phyloP scores from a whole-genome alignment of 2,329 filamentous ascomycete genomes.

The Piedraia hortae region DNA sequence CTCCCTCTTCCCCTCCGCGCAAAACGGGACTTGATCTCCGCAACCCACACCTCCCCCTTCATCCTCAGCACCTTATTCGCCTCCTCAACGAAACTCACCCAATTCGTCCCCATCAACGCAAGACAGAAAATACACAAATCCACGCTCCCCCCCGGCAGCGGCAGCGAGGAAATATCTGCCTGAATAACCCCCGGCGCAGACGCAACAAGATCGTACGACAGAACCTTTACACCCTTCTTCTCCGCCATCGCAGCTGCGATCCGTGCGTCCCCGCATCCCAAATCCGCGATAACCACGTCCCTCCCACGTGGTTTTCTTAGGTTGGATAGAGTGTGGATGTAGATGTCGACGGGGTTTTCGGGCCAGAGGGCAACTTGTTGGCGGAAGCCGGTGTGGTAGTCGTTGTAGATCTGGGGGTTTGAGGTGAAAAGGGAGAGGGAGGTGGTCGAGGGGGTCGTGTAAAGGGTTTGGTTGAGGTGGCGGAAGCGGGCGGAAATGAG shows the following conservation, averaged over 20 bases:
- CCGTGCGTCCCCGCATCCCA: constrained; percentile 79
- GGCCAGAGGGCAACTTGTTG: constrained; percentile 92
- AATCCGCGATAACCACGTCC: constrained; percentile 42
- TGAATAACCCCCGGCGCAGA: constrained; percentile 52
- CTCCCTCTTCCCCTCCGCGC: constrained; percentile 26
- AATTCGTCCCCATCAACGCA: constrained; percentile 96
- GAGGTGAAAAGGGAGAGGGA: constrained; percentile 60
- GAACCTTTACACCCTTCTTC: constrained; percentile 44
- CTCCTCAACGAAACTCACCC: constrained; percentile 89
- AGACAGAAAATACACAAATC: constrained; percentile 88
- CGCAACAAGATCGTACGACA: constrained; percentile 67
- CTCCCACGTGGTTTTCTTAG: constrained; percentile 16
- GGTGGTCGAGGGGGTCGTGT: constrained; percentile 65
- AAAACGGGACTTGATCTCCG: constrained; percentile 89
- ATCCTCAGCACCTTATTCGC: constrained; percentile 74
- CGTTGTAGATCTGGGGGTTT: constrained; percentile 76
- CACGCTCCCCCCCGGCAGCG: constrained; percentile 43
- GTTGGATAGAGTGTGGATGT: constrained; percentile 36
- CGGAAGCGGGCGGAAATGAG: constrained; percentile 86
- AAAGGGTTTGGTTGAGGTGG: constrained; percentile 87
- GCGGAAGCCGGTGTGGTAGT: constrained; percentile 91
- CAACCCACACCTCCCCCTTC: constrained; percentile 90
- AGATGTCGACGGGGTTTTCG: constrained; percentile 78
- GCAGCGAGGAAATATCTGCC: constrained; percentile 68
- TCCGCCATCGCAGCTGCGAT: constrained; percentile 42